Evolutionary conservation across 352 stramenopile species (phyloP).

Genomic region (Phytopythium mirpurense): DNA sequence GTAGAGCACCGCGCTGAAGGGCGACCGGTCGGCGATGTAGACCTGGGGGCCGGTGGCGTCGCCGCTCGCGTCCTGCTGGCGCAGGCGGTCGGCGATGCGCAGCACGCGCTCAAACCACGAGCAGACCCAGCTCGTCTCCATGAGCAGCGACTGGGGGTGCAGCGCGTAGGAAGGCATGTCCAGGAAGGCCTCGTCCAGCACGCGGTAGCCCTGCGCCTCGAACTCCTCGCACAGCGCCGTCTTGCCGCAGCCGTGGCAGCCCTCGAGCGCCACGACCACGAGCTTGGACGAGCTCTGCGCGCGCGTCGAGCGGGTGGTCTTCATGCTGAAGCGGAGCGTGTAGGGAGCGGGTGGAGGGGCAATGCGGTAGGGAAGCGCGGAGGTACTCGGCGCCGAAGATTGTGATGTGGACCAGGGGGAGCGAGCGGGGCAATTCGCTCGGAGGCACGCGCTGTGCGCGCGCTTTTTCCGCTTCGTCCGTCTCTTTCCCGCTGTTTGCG

Average conservation of each 20-base stretch:
- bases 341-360: not conserved
- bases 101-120: constrained; percentile 89
- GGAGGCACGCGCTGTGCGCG: constrained; percentile 1
- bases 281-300: constrained; percentile 37
- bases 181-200: constrained; percentile 87
- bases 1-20: constrained; percentile 85
- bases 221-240: constrained; percentile 76
- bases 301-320: constrained; percentile 6
- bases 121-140: constrained; percentile 89
- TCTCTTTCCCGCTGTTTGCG: not conserved
- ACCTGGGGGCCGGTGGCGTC: constrained; percentile 34
- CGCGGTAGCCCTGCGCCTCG: constrained; percentile 62
- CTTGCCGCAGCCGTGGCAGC: constrained; percentile 86
- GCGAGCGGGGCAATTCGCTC: not conserved
- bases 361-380: not conserved
- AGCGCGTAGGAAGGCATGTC: constrained; percentile 83
- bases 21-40: constrained; percentile 82
- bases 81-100: constrained; percentile 45
- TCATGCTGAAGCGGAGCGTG: constrained; percentile 24
- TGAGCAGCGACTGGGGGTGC: constrained; percentile 86
- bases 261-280: constrained; percentile 81
- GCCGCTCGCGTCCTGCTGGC: constrained; percentile 28
- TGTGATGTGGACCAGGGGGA: not conserved
- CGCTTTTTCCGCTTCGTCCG: not conserved
- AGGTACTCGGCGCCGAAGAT: not conserved